Conservation (phyloP, 768 basidiomycete genomes). For the Leccinum rimulosum region DNA sequence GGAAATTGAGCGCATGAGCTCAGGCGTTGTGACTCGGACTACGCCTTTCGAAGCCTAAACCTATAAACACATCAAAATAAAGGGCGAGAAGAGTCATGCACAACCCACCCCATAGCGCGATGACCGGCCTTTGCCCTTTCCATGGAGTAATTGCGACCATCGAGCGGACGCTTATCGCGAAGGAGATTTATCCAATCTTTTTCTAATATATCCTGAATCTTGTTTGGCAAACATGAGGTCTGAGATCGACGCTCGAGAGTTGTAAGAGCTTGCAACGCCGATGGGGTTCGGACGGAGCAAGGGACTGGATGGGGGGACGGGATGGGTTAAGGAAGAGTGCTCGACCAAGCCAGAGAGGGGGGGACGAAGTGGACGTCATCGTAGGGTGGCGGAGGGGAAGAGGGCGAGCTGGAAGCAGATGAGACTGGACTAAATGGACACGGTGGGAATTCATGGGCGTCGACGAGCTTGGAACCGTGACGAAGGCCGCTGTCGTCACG, state of each 20-base stretch:
- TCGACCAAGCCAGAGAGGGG: conserved; percentile 21
- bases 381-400: conserved; percentile 34
- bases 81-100: too few species aligned
- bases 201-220: too few species aligned
- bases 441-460: conserved; percentile 15
- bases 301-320: conserved; percentile 1
- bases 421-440: conserved; percentile 20
- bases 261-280: conserved; percentile 18
- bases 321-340: conserved; percentile 11
- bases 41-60: too few species aligned
- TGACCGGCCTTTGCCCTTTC: too few species aligned
- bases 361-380: conserved; percentile 32
- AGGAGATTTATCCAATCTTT: too few species aligned
- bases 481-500: conserved; percentile 20
- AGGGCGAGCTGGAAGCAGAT: conserved; percentile 28
- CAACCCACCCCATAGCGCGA: too few species aligned
- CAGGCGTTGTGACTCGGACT: too few species aligned
- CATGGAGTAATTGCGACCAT: too few species aligned
- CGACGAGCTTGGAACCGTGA: conserved; percentile 22
- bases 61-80: too few species aligned
- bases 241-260: conserved; percentile 38
- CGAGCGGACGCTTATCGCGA: too few species aligned
- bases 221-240: conserved; percentile 39
- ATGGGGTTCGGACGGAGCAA: conserved; percentile 5
- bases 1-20: too few species aligned